Evolutionary conservation across 371 early-diverging fungal species (phyloP), one percentile per base, ranked within the genome.

Genomic region (Dinochytrium kinnereticum): DNA sequence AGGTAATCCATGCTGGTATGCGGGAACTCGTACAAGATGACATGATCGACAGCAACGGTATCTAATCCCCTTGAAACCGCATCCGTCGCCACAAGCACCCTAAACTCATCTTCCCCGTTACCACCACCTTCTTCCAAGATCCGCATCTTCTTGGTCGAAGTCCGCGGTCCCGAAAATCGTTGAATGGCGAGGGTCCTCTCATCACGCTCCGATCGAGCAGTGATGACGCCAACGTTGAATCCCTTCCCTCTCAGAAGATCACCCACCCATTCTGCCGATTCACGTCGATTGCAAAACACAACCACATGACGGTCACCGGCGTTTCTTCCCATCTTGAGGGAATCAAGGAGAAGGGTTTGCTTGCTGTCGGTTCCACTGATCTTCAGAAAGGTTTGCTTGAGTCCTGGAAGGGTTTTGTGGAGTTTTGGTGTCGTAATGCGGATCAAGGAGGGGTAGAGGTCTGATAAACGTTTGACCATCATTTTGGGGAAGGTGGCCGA

Each of bases 21-120:
- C 1, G 99, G 99, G 78, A 98, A 94, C 71, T 99, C 98, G 78
- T 92, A 98, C 68, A 97, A 79, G 21, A 99, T 86, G 30, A 99
- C 97, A 82, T 97, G 95, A 51, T 93, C 90, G 26, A 97, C 96
- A 67, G 88, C 87, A 7, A 90, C 89, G n/a, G 94, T 94, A 76
- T 98, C 98, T 50, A 98, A 82, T 0, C 98, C 98, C 53, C 98
- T 86, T 1, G 96, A 94, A 0, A 95, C 97, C 76, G 97, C 89
- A 75, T 98, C 98, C 0, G 98, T 98, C 76, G 96, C 95, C 66
- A 98, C 91, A 71, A 96, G 78, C 13, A 80, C 50, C 21, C 38
- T 68, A 1, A 75, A 26, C 5, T 36, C 51, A 24, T 70, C 78
- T 40, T 59, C 67, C 64, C 36, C 24, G n/a, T n/a, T n/a, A n/a